Percentiles rank a stretch among this genome's conserved stretches.
These are phyloP conservation scores for Excoecaria agallocha DNA, from an alignment of 345 rosid genomes.

Conservation along the genomic window DNA sequence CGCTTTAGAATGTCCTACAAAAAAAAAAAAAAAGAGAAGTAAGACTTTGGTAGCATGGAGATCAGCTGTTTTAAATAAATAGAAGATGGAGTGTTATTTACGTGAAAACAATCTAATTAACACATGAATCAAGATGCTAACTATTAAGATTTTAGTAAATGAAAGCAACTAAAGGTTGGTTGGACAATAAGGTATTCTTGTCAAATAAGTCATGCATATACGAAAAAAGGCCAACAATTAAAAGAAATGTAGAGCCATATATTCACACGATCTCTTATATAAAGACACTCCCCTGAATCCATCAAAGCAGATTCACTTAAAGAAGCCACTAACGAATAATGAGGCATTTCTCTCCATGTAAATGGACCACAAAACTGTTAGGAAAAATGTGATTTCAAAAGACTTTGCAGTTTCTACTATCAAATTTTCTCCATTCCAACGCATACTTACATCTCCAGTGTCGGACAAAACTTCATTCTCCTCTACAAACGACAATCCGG, in stretches of 20 bases:
- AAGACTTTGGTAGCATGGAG: slow-evolving; percentile 1
- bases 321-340: neutral
- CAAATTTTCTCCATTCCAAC: neutral
- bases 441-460: neutral
- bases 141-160: neutral
- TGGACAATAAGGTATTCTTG: neutral
- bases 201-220: neutral
- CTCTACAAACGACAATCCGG: neutral
- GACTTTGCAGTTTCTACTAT: neutral
- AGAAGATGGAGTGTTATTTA: neutral
- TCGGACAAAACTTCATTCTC: neutral
- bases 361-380: neutral
- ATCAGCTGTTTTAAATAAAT: neutral
- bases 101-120: neutral
- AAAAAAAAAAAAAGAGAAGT: slow-evolving; percentile 13
- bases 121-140: neutral
- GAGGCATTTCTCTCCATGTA: neutral
- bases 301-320: neutral
- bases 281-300: neutral
- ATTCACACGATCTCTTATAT: neutral
- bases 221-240: neutral
- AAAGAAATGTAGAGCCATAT: neutral
- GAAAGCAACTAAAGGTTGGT: too few species aligned
- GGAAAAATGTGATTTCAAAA: neutral
- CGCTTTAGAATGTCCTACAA: slow-evolving; percentile 86